Evolutionary conservation across 2,329 filamentous ascomycete species (phyloP).

Genomic region (Paecilomyces niveus): DNA sequence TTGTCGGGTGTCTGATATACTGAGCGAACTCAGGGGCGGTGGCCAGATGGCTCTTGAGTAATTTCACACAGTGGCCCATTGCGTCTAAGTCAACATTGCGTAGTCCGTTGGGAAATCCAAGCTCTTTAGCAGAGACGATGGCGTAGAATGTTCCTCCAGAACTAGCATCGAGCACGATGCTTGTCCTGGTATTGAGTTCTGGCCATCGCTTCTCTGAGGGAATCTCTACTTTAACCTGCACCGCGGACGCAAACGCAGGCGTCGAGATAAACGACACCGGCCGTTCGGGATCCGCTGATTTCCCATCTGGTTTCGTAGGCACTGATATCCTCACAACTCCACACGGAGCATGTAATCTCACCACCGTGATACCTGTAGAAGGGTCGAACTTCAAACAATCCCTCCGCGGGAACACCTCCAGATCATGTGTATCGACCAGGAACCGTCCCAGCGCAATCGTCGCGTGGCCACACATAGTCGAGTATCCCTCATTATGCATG

Average conservation of each 20-base stretch:
- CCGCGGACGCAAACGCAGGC: conserved; percentile 33
- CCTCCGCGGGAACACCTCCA: conserved; percentile 32
- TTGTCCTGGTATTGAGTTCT: conserved; percentile 20
- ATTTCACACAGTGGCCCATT: conserved; percentile 24
- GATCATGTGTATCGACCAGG: conserved; percentile 35
- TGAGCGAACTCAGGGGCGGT: conserved; percentile 8
- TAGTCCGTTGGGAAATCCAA: conserved; percentile 32
- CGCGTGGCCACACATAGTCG: conserved; percentile 47
- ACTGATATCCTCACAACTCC: conserved; percentile 37
- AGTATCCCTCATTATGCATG: conserved; percentile 42
- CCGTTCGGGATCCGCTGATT: conserved; percentile 30
- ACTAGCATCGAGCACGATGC: conserved; percentile 27
- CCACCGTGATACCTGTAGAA: conserved; percentile 12
- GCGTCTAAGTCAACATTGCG: conserved; percentile 19
- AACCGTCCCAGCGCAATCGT: conserved; percentile 44
- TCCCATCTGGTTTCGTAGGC: conserved; percentile 22
- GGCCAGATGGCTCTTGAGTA: conserved; percentile 25
- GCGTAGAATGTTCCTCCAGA: conserved; percentile 43
- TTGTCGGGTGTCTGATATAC: conserved; percentile 23
- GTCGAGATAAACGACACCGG: conserved; percentile 37
- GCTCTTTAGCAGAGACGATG: conserved; percentile 26
- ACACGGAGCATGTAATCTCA: conserved; percentile 41
- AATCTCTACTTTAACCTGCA: conserved; percentile 23
- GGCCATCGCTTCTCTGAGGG: conserved; percentile 29
- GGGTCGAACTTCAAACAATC: conserved; percentile 22